Base-by-base conservation (phyloP, 306 rosid genomes). In the Dryas alaskensis region DNA sequence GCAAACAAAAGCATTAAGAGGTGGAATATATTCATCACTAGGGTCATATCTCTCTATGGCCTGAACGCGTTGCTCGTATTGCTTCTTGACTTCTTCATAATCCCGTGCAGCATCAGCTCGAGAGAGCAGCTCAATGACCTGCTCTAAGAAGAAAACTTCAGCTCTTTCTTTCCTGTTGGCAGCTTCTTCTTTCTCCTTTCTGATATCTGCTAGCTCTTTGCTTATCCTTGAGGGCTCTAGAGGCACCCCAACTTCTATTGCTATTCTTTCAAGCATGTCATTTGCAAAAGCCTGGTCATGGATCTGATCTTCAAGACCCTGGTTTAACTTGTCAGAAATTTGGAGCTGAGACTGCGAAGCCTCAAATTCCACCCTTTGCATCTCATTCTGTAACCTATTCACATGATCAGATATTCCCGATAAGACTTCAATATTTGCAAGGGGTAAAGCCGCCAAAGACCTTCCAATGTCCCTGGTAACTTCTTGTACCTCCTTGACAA, bases 31-130 rank as follows among this genome's bases (percentile, higher is more conserved):
- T 49, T 81, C 87, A 53, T 92, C 90, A 67, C 82, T 87, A 14
- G 83, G 67, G 61, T 73, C 84, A 73, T 84, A 84, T 69, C 79
- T 70, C 78, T 87, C 90, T 79, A 92, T 87, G 64, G 81, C 86
- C 61, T 80, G 76, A 76, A 86, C 86, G 53, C 97, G 85, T 61
- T 84, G 88, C 59, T 76, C 31, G 79, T 92, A 92, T n/a, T 79
- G 92, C 60, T 82, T 86, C 84, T 83, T 84, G 17, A 92, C 90
- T 78, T 86, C 87, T 86, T 92, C 92, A 44, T 84, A 87, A 60
- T 92, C 97, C 74, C 93, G 83, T 4, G 97, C 97, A 47, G 97
- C 96, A 74, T 92, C 96, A 19, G 97, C 96, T 53, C 85, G 78
- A 64, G 96, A 92, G 65, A 92, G 97, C 67, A 92, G 82, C 80